Percentiles rank a stretch among this genome's conserved stretches.
Evolutionary conservation across 768 basidiomycete species (phyloP).

Genomic region (Podaxis rugospora): DNA sequence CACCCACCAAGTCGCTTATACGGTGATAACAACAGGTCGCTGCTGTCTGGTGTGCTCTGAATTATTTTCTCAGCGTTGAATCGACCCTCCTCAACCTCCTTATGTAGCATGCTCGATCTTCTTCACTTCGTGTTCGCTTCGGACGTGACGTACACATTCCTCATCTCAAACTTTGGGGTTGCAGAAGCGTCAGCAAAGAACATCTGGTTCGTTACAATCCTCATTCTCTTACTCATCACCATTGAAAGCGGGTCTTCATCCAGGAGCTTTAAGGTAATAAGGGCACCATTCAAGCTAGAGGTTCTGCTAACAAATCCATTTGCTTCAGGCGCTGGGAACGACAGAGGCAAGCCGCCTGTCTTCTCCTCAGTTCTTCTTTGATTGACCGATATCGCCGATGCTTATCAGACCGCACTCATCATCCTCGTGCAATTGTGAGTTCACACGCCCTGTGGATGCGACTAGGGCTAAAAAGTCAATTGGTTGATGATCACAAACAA

Average conservation of each 20-base stretch:
- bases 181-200: not conserved
- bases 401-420: not conserved
- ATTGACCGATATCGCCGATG: not conserved
- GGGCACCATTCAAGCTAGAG: too few relatives aligned
- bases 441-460: not conserved
- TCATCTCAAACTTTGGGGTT: conserved; percentile 3
- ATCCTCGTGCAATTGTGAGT: conserved; percentile 5
- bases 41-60: not conserved
- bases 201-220: not conserved
- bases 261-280: conserved; percentile 8
- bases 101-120: not conserved
- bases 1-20: not conserved
- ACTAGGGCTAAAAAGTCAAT: not conserved
- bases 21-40: not conserved
- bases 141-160: conserved; percentile 2
- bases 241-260: not conserved
- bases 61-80: not conserved
- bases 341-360: not conserved
- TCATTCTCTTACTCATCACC: not conserved
- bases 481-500: not conserved
- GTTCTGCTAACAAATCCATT: not conserved
- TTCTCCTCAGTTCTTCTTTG: not conserved
- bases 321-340: conserved; percentile 1
- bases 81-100: not conserved
- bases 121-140: conserved; percentile 6